Conservation (phyloP, 345 rosid genomes). For the Lepidium africanum region DNA sequence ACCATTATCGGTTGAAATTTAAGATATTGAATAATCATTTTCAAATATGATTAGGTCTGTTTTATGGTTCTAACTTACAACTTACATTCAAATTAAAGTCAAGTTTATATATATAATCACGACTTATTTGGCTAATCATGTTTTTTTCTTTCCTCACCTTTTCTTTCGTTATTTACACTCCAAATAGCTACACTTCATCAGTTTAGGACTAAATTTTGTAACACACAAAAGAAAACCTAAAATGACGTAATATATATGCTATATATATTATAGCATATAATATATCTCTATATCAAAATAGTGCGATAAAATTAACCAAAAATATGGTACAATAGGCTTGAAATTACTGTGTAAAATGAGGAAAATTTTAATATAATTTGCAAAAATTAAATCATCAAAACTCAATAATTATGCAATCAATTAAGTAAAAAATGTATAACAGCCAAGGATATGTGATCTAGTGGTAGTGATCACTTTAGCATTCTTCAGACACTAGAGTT, state of each 20-base stretch:
- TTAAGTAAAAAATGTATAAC: too few relatives aligned
- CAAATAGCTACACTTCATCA: constrained; percentile 3
- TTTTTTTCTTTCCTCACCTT: neutral
- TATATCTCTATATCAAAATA: too few relatives aligned
- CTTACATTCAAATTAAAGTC: constrained; percentile 26
- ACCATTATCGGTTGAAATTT: constrained; percentile 23
- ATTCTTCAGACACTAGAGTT: too few relatives aligned
- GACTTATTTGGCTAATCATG: constrained; percentile 18
- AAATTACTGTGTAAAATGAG: too few relatives aligned
- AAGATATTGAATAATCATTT: constrained; percentile 8
- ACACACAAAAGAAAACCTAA: neutral
- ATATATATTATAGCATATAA: too few relatives aligned
- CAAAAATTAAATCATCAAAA: too few relatives aligned
- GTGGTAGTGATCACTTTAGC: too few relatives aligned
- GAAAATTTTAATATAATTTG: too few relatives aligned
- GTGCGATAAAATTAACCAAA: neutral
- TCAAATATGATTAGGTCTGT: constrained; percentile 28
- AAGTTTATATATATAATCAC: constrained; percentile 16
- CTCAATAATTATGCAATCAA: too few relatives aligned
- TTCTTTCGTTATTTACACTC: constrained; percentile 21
- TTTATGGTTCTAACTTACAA: constrained; percentile 30
- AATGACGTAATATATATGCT: too few relatives aligned
- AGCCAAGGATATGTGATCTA: too few relatives aligned
- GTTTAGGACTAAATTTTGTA: neutral
- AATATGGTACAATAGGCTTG: too few relatives aligned